These are phyloP conservation scores for Cladophialophora yegresii DNA, from an alignment of 2,329 filamentous ascomycete genomes.

Conservation along the genomic window DNA sequence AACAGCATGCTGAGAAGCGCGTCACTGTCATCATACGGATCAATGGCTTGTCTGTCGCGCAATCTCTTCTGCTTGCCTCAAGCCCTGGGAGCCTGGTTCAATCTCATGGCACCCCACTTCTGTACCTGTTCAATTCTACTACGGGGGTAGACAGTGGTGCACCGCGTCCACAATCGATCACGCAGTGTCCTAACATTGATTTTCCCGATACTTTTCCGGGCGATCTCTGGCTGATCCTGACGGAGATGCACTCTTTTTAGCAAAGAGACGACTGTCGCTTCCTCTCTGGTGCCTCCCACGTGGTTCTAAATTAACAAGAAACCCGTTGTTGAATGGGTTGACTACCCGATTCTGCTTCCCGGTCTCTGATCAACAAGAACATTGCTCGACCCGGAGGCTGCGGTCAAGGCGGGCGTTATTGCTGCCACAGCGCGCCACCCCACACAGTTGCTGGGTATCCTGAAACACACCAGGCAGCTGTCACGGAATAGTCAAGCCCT, in stretches of 20 bases:
- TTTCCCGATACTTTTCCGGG: not conserved
- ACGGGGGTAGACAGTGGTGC: too few relatives aligned
- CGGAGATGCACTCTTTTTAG: not conserved
- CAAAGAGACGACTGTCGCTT: not conserved
- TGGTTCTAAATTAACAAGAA: not conserved
- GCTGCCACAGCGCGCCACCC: slow-evolving; percentile 1
- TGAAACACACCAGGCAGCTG: slow-evolving; percentile 12
- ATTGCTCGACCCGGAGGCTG: not conserved
- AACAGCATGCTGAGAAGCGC: not conserved
- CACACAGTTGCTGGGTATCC: slow-evolving; percentile 5
- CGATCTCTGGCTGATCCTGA: not conserved
- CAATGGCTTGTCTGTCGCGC: not conserved
- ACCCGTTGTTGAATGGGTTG: not conserved
- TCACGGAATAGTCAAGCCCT: slow-evolving; percentile 5
- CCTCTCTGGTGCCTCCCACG: not conserved
- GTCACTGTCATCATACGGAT: slow-evolving; percentile 1
- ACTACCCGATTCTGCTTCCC: not conserved
- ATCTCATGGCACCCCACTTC: slow-evolving; percentile 2
- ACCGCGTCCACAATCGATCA: slow-evolving; percentile 3
- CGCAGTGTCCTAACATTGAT: not conserved
- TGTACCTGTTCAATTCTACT: not conserved
- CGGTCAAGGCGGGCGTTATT: not conserved
- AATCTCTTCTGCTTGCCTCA: slow-evolving; percentile 1
- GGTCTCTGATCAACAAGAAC: slow-evolving; percentile 10
- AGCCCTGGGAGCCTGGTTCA: slow-evolving; percentile 2